Conservation (phyloP, 2,329 filamentous ascomycete species). For the Talaromyces albobiverticillius region DNA sequence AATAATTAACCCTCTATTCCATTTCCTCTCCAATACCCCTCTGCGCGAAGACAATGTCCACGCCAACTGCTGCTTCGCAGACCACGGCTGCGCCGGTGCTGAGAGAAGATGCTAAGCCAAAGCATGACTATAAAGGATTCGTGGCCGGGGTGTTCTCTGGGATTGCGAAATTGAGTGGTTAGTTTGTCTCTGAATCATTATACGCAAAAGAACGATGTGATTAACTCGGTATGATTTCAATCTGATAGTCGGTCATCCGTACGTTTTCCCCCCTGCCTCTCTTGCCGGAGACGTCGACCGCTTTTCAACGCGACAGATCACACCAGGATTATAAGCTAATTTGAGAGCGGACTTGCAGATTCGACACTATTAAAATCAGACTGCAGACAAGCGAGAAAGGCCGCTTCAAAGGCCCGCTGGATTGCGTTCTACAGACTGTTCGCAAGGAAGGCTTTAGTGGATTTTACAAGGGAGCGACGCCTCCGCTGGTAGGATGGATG, state of each 20-base stretch:
- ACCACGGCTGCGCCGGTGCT: slow-evolving; percentile 5
- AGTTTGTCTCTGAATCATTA: slow-evolving; percentile 25
- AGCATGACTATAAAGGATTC: slow-evolving; percentile 83
- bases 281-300: neutral
- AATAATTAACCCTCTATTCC: neutral
- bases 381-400: slow-evolving; percentile 77
- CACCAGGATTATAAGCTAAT: neutral
- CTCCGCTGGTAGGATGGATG: slow-evolving; percentile 95
- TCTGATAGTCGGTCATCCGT: slow-evolving; percentile 58
- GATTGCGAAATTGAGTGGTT: slow-evolving; percentile 82
- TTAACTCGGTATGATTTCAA: neutral
- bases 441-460: slow-evolving; percentile 80
- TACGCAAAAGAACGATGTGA: neutral
- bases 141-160: slow-evolving; percentile 95
- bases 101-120: slow-evolving; percentile 15
- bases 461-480: slow-evolving; percentile 91
- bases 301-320: neutral
- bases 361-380: slow-evolving; percentile 96
- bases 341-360: slow-evolving; percentile 50
- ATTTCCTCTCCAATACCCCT: neutral
- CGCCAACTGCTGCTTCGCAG: slow-evolving; percentile 8
- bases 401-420: slow-evolving; percentile 80
- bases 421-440: slow-evolving; percentile 81
- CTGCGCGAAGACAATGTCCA: slow-evolving; percentile 4
- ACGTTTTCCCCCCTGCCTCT: slow-evolving; percentile 25